phyloP scores from a whole-genome alignment of 768 basidiomycete species.

The Auricularia sp. region DNA sequence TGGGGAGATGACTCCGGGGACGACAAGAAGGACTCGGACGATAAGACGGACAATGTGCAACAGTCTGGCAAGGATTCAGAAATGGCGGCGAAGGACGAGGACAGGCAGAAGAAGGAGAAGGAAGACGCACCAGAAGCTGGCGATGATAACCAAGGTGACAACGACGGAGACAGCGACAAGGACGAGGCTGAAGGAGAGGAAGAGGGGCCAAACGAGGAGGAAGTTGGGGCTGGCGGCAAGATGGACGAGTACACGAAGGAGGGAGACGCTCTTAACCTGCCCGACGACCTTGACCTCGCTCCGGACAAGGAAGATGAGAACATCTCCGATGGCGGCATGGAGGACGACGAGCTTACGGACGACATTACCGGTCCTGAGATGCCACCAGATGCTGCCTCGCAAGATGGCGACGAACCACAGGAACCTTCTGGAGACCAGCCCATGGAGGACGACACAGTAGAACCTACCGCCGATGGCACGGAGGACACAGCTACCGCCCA shows the following conservation, averaged over 20 bases:
- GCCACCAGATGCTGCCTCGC: conserved; percentile 15
- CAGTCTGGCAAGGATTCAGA: conserved; percentile 46
- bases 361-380: conserved; percentile 10
- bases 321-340: conserved; percentile 16
- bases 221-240: conserved; percentile 26
- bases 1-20: conserved; percentile 81
- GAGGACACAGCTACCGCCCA: conserved; percentile 28
- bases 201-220: conserved; percentile 22
- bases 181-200: conserved; percentile 17
- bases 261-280: conserved; percentile 76
- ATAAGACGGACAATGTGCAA: conserved; percentile 51
- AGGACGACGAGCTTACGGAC: conserved; percentile 29
- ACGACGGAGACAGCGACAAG: conserved; percentile 18
- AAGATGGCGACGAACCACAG: conserved; percentile 15
- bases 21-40: conserved; percentile 38
- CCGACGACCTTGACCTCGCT: conserved; percentile 70
- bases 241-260: conserved; percentile 72
- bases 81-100: conserved; percentile 67
- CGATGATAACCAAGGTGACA: conserved; percentile 13
- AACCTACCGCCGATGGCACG: conserved; percentile 16
- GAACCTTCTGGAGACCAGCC: conserved; percentile 12
- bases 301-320: conserved; percentile 24
- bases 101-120: conserved; percentile 23
- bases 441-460: background rate
- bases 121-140: conserved; percentile 15